phyloP scores from a whole-genome alignment of 768 basidiomycete genomes.

The Exsudoporus frostii region DNA sequence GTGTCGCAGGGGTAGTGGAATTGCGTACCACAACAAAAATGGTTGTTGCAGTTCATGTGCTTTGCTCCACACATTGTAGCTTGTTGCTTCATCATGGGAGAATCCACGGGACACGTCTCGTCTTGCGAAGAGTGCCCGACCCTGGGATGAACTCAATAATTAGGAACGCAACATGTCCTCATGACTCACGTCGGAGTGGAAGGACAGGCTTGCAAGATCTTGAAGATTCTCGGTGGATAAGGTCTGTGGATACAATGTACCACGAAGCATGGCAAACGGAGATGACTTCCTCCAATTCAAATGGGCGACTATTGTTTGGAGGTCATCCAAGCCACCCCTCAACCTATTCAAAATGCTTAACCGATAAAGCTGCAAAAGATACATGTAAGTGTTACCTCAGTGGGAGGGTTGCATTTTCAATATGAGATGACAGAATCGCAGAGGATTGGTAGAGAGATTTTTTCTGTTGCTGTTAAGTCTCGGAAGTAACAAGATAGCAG shows the following conservation, averaged over 20 bases:
- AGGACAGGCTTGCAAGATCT: conserved; percentile 42
- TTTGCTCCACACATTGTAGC: conserved; percentile 40
- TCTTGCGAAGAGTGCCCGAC: conserved; percentile 35
- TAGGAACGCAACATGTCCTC: neutral
- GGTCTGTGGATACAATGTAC: conserved; percentile 44
- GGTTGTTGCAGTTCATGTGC: conserved; percentile 29
- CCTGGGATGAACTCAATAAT: conserved; percentile 9
- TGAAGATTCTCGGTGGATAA: conserved; percentile 26
- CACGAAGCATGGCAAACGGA: conserved; percentile 55
- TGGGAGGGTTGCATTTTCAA: conserved; percentile 58
- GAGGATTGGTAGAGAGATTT: conserved; percentile 48
- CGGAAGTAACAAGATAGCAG: conserved; percentile 3
- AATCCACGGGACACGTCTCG: conserved; percentile 63
- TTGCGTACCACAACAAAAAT: conserved; percentile 38
- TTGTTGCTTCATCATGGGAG: conserved; percentile 32
- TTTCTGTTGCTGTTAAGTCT: conserved; percentile 23
- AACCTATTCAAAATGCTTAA: conserved; percentile 28
- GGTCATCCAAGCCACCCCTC: conserved; percentile 34
- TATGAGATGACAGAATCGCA: conserved; percentile 54
- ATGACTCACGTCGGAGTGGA: conserved; percentile 20
- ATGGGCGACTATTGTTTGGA: conserved; percentile 44
- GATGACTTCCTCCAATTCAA: conserved; percentile 53
- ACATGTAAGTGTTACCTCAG: conserved; percentile 43
- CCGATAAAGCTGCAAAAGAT: neutral
- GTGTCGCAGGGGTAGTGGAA: neutral